Evolutionary conservation across 805 yeast genomes (phyloP).

Genomic region (Cyberlindnera maritima): DNA sequence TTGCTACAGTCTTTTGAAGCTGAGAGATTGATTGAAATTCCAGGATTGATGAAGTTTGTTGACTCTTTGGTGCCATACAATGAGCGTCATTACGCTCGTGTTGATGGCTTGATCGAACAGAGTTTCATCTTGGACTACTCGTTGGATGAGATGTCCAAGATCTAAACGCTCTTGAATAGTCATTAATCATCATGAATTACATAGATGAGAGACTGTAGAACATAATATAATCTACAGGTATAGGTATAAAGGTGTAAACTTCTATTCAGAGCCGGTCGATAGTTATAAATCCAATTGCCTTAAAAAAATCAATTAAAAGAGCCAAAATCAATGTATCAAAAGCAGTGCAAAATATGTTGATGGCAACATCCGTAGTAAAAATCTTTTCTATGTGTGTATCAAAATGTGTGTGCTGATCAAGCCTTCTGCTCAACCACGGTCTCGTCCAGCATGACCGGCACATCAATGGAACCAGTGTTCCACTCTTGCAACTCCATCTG

Average conservation of each 20-base stretch:
- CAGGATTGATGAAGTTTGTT: conserved; percentile 63
- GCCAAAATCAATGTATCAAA: neutral
- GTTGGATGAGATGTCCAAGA: conserved; percentile 67
- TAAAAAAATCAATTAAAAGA: neutral
- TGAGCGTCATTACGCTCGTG: conserved; percentile 76
- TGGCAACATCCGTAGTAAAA: neutral
- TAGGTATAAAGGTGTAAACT: neutral
- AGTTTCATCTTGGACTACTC: conserved; percentile 85
- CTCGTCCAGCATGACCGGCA: conserved; percentile 47
- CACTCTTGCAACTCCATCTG: conserved; percentile 68
- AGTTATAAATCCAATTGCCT: neutral
- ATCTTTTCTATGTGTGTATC: conserved; percentile 1
- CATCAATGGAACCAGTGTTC: conserved; percentile 57
- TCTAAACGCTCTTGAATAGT: neutral
- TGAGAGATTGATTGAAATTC: conserved; percentile 56
- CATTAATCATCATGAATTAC: too few species aligned
- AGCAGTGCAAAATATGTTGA: too few species aligned
- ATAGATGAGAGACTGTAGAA: too few species aligned
- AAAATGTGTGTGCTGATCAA: neutral
- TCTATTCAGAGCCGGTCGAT: neutral
- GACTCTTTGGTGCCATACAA: conserved; percentile 86
- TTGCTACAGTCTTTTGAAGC: conserved; percentile 55
- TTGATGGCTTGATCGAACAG: conserved; percentile 80
- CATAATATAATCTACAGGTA: too few species aligned
- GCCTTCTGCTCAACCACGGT: conserved; percentile 23